phyloP scores from a whole-genome alignment of 805 yeast species.

The Cyberlindnera nakhonratchasimensis region DNA sequence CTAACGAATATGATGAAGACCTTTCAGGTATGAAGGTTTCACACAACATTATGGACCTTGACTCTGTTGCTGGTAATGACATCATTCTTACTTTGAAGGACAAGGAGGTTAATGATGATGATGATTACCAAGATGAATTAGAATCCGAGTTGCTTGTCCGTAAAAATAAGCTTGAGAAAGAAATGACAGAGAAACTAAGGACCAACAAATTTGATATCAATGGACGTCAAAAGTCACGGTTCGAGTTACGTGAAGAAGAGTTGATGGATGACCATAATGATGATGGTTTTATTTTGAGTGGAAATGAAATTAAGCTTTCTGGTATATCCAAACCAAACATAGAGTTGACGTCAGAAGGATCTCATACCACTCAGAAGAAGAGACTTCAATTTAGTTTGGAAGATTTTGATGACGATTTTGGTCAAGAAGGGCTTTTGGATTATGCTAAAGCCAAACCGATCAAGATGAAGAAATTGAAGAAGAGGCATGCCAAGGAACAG shows the following conservation, averaged over 20 bases:
- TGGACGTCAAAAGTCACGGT: constrained; percentile 16
- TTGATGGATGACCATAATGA: constrained; percentile 7
- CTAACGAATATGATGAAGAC: neutral
- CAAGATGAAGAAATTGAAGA: constrained; percentile 31
- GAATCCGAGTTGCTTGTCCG: constrained; percentile 21
- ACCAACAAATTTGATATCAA: constrained; percentile 11
- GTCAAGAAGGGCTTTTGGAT: constrained; percentile 13
- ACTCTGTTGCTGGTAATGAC: constrained; percentile 8
- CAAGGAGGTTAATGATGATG: constrained; percentile 14
- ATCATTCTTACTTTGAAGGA: constrained; percentile 27
- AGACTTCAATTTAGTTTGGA: constrained; percentile 15
- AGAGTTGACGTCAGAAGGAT: neutral
- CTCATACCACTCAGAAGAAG: constrained; percentile 1
- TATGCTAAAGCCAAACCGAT: constrained; percentile 28
- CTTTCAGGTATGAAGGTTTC: constrained; percentile 19
- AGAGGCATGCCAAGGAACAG: constrained; percentile 8
- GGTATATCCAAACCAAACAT: neutral
- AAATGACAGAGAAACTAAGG: constrained; percentile 14
- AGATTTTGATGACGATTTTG: constrained; percentile 16
- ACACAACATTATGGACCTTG: constrained; percentile 20
- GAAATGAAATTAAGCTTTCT: constrained; percentile 5
- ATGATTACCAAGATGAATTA: constrained; percentile 24
- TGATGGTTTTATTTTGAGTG: constrained; percentile 19
- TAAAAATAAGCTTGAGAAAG: constrained; percentile 18
- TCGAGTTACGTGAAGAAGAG: constrained; percentile 20